Evolutionary conservation across 164 flowering plant genomes (phyloP), one percentile per base, ranked within the genome.

Genomic region (Tetrastigma voinierianum): DNA sequence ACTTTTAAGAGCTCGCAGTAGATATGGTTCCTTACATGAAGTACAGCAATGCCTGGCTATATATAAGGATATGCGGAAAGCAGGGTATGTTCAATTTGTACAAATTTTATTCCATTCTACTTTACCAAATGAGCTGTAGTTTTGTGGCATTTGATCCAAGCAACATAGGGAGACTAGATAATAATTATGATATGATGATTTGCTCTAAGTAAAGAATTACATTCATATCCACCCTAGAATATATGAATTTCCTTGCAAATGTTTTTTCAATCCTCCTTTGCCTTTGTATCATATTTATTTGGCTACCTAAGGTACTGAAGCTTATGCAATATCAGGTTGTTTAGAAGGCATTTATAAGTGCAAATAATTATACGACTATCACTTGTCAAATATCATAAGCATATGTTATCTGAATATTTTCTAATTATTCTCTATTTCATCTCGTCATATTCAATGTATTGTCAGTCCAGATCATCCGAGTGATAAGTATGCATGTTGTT

Each of bases 41-140:
- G 91, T 93, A 54, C 92, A 83, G 66, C 92, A 91, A 64, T 91
- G 96, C 80, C 80, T 93, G 65, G 85, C 90, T 52, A 72, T 91
- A 74, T 93, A 91, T 77, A 90, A 84, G 73, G 91, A 91, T 65
- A 91, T 93, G 98, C 78, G 90, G 48, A 89, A 80, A 80, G 87
- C 96, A 62, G 98, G 98, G 98, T 93, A 83, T 57, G 81, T 59
- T 48, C 20, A 8, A 19, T 5, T 23, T 43, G 24, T 1, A 32
- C 40, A 32, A 32, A 32, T 2, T 32, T 32, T 32, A 3, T 32
- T 32, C 40, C 40, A 32, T 32, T 32, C 6, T 32, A 32, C 40
- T 32, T 32, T 32, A 7, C 40, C 40, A 32, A 32, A 32, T 32
- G 40, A 32, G 40, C 40, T 3, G 40, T 32, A 32, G 6, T 32